A percentile compares a stretch with the other conserved stretches of the same genome.
phyloP scores from a whole-genome alignment of 1,284 basidiomycete genomes.

The Vanrija humicola region DNA sequence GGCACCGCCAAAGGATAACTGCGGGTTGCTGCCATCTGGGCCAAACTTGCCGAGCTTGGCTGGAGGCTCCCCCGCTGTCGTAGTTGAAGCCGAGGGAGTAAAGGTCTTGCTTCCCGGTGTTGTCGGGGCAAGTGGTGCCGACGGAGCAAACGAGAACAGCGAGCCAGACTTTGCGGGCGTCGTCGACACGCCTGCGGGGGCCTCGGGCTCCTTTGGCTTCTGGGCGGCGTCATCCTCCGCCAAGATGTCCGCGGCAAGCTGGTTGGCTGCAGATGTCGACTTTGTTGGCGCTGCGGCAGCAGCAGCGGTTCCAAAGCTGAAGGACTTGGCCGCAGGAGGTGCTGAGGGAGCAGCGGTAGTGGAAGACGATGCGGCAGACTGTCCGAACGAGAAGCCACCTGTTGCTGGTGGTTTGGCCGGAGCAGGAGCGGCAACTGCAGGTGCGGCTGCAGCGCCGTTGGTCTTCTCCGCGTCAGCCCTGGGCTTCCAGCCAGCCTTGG shows the following conservation, averaged over 20 bases:
- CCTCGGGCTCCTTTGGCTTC: not conserved
- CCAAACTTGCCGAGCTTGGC: constrained; percentile 42
- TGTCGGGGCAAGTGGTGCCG: constrained; percentile 32
- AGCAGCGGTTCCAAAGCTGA: not conserved
- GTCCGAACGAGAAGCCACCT: constrained; percentile 22
- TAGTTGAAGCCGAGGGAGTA: constrained; percentile 20
- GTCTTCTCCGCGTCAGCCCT: not conserved
- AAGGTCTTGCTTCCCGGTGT: constrained; percentile 39
- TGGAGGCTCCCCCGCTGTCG: constrained; percentile 18
- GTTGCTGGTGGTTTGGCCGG: constrained; percentile 32
- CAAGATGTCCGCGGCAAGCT: constrained; percentile 34
- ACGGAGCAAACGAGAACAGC: constrained; percentile 41
- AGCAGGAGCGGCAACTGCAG: constrained; percentile 50
- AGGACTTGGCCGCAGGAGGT: constrained; percentile 7
- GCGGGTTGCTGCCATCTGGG: constrained; percentile 34
- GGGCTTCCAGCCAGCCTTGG: constrained; percentile 45
- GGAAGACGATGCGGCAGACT: not conserved
- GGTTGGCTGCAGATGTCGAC: constrained; percentile 30
- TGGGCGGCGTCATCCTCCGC: constrained; percentile 23
- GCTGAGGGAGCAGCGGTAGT: constrained; percentile 23
- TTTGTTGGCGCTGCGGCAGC: constrained; percentile 16
- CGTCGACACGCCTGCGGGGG: constrained; percentile 1
- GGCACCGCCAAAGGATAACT: constrained; percentile 35
- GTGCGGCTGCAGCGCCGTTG: constrained; percentile 4
- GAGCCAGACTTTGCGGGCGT: not conserved